phyloP scores from a whole-genome alignment of 257 asterid species.

The Anisodus tanguticus region DNA sequence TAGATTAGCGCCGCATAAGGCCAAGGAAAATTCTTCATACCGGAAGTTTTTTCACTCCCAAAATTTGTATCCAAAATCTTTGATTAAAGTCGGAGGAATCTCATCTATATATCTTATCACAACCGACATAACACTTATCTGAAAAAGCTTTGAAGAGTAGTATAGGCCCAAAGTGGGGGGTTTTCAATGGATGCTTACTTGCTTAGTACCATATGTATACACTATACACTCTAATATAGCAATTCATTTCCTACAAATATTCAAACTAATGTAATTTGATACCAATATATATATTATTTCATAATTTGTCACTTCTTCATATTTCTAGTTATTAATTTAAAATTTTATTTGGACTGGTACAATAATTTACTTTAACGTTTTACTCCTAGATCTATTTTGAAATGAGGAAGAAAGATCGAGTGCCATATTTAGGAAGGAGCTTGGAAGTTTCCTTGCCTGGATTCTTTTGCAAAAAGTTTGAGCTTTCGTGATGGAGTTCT shows the following conservation, averaged over 20 bases:
- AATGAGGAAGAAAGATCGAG: neutral
- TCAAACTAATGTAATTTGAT: neutral
- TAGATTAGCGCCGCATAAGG: neutral
- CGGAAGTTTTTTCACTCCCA: neutral
- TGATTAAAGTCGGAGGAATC: neutral
- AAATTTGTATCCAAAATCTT: neutral
- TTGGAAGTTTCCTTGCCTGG: constrained; percentile 22
- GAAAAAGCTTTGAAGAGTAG: neutral
- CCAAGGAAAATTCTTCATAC: neutral
- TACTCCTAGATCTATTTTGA: neutral
- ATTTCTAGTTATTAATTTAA: neutral
- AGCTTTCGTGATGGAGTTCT: neutral
- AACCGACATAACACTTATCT: neutral
- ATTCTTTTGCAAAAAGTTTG: constrained; percentile 15
- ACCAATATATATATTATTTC: neutral
- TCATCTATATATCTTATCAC: neutral
- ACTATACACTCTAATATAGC: neutral
- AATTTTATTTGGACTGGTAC: neutral
- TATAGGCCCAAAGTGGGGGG: neutral
- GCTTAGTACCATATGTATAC: neutral
- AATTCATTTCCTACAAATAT: neutral
- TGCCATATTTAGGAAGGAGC: neutral
- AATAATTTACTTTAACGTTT: neutral
- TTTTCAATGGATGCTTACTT: neutral
- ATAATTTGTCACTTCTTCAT: neutral